These are phyloP conservation scores for Aegilops speltoides DNA, from an alignment of 176 grass and related monocot genomes.

Conservation along the genomic window DNA sequence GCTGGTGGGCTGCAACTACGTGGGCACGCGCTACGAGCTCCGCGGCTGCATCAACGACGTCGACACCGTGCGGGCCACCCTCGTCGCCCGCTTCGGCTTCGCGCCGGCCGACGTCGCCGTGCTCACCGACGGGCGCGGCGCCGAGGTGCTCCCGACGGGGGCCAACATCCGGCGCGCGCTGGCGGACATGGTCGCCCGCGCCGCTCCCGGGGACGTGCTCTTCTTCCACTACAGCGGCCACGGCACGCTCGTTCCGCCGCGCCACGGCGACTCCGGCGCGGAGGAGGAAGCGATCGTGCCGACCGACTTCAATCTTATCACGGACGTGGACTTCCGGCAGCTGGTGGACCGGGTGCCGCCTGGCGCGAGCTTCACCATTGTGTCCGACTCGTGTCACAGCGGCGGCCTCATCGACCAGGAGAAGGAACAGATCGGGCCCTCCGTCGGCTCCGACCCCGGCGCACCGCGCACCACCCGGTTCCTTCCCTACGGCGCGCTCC, in stretches of 20 bases:
- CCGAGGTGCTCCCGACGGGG: conserved; percentile 51
- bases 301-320: conserved; percentile 87
- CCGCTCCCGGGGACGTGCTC: conserved; percentile 55
- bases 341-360: conserved; percentile 61
- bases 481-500: conserved; percentile 47
- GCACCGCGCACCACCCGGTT: background rate
- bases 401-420: conserved; percentile 89
- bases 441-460: background rate
- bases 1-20: conserved; percentile 90
- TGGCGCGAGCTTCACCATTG: conserved; percentile 69
- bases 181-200: conserved; percentile 58
- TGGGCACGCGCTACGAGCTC: conserved; percentile 49
- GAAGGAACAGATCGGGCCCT: conserved; percentile 90
- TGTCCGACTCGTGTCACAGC: conserved; percentile 91
- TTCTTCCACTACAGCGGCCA: conserved; percentile 96
- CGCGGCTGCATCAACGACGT: conserved; percentile 96
- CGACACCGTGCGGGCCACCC: conserved; percentile 45
- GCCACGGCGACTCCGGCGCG: background rate
- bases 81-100: conserved; percentile 61
- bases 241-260: conserved; percentile 63
- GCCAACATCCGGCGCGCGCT: conserved; percentile 59
- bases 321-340: conserved; percentile 73
- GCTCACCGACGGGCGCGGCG: conserved; percentile 43
- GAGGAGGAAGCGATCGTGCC: conserved; percentile 85
- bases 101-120: conserved; percentile 41